These are phyloP conservation scores for Talaromyces borbonicus DNA, from an alignment of 495 filamentous ascomycete species.

Conservation along the genomic window DNA sequence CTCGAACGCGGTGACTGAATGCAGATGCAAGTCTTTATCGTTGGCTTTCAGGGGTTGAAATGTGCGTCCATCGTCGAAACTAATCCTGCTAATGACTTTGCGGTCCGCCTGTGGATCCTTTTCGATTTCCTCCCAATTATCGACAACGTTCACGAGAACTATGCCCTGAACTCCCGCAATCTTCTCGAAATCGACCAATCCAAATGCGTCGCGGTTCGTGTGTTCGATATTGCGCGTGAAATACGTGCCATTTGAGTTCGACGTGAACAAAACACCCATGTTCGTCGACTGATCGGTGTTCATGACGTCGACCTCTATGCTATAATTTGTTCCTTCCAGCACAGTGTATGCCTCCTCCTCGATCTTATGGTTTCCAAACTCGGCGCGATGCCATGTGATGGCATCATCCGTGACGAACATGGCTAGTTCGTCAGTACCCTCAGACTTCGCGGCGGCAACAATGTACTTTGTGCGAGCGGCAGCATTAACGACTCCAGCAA, in stretches of 20 bases:
- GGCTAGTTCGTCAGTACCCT: slow-evolving; percentile 78
- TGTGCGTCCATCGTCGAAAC: slow-evolving; percentile 84
- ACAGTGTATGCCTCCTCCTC: slow-evolving; percentile 86
- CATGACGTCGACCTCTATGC: slow-evolving; percentile 91
- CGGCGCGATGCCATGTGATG: slow-evolving; percentile 77
- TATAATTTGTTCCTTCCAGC: slow-evolving; percentile 91
- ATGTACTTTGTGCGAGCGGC: slow-evolving; percentile 76
- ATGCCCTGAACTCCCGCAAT: slow-evolving; percentile 83
- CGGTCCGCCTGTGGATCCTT: slow-evolving; percentile 40
- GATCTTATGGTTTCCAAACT: slow-evolving; percentile 73
- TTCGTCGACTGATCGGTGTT: slow-evolving; percentile 49
- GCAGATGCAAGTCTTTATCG: slow-evolving; percentile 62
- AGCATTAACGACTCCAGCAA: slow-evolving; percentile 66
- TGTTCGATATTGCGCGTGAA: slow-evolving; percentile 84
- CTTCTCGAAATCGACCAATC: slow-evolving; percentile 88
- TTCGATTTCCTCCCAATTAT: slow-evolving; percentile 72
- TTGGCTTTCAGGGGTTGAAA: slow-evolving; percentile 56
- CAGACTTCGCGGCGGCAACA: slow-evolving; percentile 68
- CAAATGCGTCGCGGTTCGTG: slow-evolving; percentile 66
- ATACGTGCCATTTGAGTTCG: slow-evolving; percentile 93
- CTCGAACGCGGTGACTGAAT: slow-evolving; percentile 73
- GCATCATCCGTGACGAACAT: slow-evolving; percentile 77
- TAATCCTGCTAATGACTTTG: slow-evolving; percentile 68
- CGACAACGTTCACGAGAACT: slow-evolving; percentile 77
- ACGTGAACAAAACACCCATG: slow-evolving; percentile 82